Evolutionary conservation across 805 yeast genomes (phyloP).

Genomic region (Metschnikowia baotianmanensis): DNA sequence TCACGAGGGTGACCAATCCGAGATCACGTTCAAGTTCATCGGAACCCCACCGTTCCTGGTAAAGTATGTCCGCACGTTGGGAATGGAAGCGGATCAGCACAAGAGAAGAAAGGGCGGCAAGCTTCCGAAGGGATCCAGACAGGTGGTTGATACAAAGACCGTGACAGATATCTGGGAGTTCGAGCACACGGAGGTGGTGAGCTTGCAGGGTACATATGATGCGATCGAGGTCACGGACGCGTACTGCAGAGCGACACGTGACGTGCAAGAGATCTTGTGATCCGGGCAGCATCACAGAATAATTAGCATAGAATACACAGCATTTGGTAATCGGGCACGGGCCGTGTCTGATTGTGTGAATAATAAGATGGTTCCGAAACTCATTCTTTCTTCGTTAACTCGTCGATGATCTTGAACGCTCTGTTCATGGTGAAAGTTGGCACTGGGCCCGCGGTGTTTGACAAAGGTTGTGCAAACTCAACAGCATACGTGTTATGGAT

Average conservation of each 20-base stretch:
- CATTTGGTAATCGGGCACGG: background rate
- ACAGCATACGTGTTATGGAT: constrained; percentile 20
- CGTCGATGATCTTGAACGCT: constrained; percentile 16
- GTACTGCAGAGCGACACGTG: constrained; percentile 49
- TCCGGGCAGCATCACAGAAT: too few relatives aligned
- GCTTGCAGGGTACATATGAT: constrained; percentile 90
- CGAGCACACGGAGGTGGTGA: constrained; percentile 71
- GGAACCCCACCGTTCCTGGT: constrained; percentile 92
- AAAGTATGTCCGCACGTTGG: constrained; percentile 75
- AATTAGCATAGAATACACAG: background rate
- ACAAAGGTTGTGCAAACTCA: constrained; percentile 8
- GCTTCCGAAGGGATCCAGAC: constrained; percentile 14
- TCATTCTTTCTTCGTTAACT: constrained; percentile 14
- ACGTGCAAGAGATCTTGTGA: constrained; percentile 15
- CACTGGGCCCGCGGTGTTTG: background rate
- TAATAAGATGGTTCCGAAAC: background rate
- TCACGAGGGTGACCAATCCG: constrained; percentile 93
- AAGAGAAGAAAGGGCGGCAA: constrained; percentile 25
- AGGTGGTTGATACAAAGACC: constrained; percentile 49
- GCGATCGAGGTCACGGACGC: constrained; percentile 89
- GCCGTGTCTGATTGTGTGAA: background rate
- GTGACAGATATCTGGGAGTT: constrained; percentile 69
- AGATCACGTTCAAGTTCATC: constrained; percentile 72
- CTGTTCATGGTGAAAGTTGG: constrained; percentile 8
- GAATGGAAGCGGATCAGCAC: constrained; percentile 23